phyloP scores from a whole-genome alignment of 1,139 yeast species.

The Casaregolazyma suthepensis region DNA sequence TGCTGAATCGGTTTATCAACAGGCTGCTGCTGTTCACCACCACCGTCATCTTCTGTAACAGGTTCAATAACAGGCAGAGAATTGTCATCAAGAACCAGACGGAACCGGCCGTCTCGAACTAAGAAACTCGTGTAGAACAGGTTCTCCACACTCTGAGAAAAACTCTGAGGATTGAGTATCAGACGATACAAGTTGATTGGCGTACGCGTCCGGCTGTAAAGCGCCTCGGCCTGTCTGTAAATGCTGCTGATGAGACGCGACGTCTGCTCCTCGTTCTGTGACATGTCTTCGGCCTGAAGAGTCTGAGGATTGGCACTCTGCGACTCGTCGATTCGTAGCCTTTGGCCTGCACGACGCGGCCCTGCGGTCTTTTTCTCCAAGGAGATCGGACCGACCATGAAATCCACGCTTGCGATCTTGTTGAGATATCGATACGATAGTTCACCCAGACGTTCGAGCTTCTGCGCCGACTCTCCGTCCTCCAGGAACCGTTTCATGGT shows the following conservation, averaged over 20 bases:
- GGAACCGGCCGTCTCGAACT: constrained; percentile 63
- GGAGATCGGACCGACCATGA: constrained; percentile 61
- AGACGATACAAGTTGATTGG: constrained; percentile 58
- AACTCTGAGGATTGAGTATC: constrained; percentile 68
- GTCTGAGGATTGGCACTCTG: constrained; percentile 48
- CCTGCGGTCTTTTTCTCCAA: constrained; percentile 9
- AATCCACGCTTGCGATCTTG: constrained; percentile 50
- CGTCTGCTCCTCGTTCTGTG: constrained; percentile 28
- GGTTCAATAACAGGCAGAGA: constrained; percentile 43
- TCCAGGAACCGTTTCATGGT: neutral
- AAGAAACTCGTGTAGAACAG: constrained; percentile 76
- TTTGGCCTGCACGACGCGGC: constrained; percentile 1
- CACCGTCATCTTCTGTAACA: constrained; percentile 26
- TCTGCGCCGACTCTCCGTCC: constrained; percentile 2
- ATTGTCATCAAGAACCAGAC: constrained; percentile 41
- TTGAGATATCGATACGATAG: constrained; percentile 44
- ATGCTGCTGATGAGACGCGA: constrained; percentile 16
- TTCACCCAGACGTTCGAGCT: constrained; percentile 43
- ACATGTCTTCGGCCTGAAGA: constrained; percentile 47
- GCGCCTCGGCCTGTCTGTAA: constrained; percentile 3
- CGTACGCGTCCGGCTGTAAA: constrained; percentile 24
- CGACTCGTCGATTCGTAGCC: constrained; percentile 20
- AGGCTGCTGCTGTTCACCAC: constrained; percentile 29
- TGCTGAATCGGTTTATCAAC: constrained; percentile 37
- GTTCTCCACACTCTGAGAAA: constrained; percentile 76